Conservation (phyloP, 306 rosid genomes). For the Trichosanthes cucumerina region DNA sequence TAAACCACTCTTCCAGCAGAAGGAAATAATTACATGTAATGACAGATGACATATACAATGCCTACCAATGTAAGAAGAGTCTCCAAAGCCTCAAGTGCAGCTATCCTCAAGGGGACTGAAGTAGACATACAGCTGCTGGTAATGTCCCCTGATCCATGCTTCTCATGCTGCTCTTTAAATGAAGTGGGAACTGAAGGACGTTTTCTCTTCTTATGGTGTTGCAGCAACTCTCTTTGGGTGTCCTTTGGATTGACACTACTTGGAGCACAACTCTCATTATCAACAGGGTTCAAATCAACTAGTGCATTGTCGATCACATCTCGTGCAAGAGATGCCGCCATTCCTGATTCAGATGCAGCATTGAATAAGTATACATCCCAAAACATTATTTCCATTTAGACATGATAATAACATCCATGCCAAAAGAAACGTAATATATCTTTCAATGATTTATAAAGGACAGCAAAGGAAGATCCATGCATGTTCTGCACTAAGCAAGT, state of each 20-base stretch:
- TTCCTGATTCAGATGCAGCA: conserved; percentile 42
- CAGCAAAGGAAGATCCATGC: background rate
- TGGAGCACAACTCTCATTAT: conserved; percentile 22
- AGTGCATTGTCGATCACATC: conserved; percentile 55
- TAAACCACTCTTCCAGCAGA: background rate
- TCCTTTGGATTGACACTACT: conserved; percentile 28
- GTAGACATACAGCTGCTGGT: conserved; percentile 18
- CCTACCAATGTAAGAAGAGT: conserved; percentile 72
- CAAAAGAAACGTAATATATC: background rate
- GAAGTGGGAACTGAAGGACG: conserved; percentile 23
- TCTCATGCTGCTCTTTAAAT: conserved; percentile 28
- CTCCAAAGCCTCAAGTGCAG: conserved; percentile 78
- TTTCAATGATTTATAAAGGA: background rate
- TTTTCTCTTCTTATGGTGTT: conserved; percentile 57
- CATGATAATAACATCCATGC: background rate
- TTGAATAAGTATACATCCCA: conserved; percentile 18
- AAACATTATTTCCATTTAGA: conserved; percentile 1
- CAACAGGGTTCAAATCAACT: conserved; percentile 50
- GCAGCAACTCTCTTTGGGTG: conserved; percentile 19
- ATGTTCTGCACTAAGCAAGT: background rate
- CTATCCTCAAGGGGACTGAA: conserved; percentile 57
- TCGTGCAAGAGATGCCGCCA: conserved; percentile 53
- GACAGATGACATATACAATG: background rate
- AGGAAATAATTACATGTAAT: background rate
- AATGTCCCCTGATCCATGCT: conserved; percentile 26